Base-by-base conservation (phyloP, 192 early-diverging fungal genomes). In the Umbelopsis vinacea region DNA sequence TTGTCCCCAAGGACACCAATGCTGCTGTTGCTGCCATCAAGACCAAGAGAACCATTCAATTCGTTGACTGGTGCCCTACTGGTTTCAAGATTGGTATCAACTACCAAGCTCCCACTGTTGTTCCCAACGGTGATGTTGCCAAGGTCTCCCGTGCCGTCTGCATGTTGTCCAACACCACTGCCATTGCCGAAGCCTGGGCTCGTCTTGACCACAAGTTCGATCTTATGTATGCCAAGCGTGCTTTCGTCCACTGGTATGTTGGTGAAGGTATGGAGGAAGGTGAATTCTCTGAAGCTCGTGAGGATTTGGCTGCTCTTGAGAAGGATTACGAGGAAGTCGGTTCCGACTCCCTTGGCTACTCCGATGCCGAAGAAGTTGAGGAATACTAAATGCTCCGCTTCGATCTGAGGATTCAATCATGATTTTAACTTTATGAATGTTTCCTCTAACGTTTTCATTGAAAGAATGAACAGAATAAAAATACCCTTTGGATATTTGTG, bases 261-360 rank as follows among this genome's bases (percentile, higher is more conserved):
- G 98, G 97, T 82, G 98, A 98, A 86, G 96, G 98, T 88, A 99
- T 99, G 98, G 97, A 99, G 87, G 98, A 99, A 87, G 97, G 98
- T 81, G 98, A 99, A 86, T 99, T 99, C 93, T 97, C 95, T 71
- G 98, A 99, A 88, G 98, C 97, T 69, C 97, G 97, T 88, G 98
- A 98, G 85, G 97, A 99, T 84, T 91, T 98, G 85, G 98, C 95
- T 82, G 97, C 98, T 53, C 94, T 99, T 73, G 97, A 99, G 88
- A 98, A 98, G 94, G 98, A 99, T 83, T 99, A 98, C 87, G 98
- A 99, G 83, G 98, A 99, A 85, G 97, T 99, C 72, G 98, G 95
- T 73, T 92, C 94, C 74, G 98, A 99, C 85, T 97, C 96, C 63
- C 83, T 90, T 57, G 93, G 88, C 77, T 91, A 91, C 69, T 93